A percentile compares a stretch with the other conserved stretches of the same genome.
These are phyloP conservation scores for Pseudonitzschia delicatissima DNA, from an alignment of 108 stramenopile species.

Conservation along the genomic window DNA sequence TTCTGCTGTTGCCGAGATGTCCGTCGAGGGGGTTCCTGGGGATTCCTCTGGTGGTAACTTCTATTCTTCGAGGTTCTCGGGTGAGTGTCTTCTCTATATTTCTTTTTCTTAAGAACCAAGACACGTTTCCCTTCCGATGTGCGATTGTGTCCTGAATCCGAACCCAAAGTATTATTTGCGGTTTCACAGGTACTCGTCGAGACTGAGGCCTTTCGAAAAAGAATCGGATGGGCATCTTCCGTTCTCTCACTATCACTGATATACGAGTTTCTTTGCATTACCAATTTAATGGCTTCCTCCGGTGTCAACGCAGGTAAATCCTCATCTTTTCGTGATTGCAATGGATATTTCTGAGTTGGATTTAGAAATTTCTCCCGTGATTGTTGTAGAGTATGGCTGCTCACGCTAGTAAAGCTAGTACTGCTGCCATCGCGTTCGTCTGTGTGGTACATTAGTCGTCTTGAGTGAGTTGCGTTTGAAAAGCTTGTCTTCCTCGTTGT, in stretches of 20 bases:
- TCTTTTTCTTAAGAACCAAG: constrained; percentile 6
- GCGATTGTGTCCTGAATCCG: not conserved
- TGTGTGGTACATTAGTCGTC: too few species aligned
- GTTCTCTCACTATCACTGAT: not conserved
- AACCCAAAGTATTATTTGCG: not conserved
- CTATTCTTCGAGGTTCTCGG: constrained; percentile 1
- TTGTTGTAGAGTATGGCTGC: too few species aligned
- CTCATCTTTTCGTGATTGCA: not conserved
- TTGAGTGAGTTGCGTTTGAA: too few species aligned
- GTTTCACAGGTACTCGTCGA: not conserved
- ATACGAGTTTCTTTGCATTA: not conserved
- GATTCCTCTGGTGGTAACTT: not conserved
- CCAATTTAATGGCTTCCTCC: constrained; percentile 10
- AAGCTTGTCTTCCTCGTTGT: too few species aligned
- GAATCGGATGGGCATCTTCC: not conserved
- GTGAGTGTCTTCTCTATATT: constrained; percentile 5
- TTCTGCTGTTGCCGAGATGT: not conserved
- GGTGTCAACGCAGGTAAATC: not conserved
- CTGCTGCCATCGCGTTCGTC: not conserved
- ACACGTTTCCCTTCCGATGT: not conserved
- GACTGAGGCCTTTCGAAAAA: not conserved
- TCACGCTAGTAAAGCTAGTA: not conserved
- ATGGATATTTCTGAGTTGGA: not conserved
- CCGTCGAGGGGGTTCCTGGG: not conserved
- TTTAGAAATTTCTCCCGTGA: too few species aligned